phyloP scores from a whole-genome alignment of 2,329 filamentous ascomycete genomes.

The Zymoseptoria tritici region DNA sequence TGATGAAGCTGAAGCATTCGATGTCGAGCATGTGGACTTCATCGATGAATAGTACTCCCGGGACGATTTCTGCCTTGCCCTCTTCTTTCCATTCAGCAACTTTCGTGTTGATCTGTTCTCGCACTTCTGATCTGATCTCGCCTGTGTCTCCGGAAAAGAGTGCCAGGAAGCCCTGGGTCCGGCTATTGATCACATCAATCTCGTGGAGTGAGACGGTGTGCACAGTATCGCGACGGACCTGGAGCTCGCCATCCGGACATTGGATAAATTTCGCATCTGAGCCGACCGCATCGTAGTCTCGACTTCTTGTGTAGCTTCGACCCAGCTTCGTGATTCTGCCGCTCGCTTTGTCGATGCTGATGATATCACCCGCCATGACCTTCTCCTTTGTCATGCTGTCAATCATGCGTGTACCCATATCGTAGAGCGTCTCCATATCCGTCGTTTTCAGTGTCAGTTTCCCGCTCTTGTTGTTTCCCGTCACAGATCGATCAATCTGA shows the following conservation, averaged over 20 bases:
- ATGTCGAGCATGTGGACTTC: conserved; percentile 99
- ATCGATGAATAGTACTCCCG: conserved; percentile 94
- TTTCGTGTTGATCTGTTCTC: conserved; percentile 98
- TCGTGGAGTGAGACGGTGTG: conserved; percentile 96
- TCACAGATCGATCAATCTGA: conserved; percentile 94
- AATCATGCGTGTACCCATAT: conserved; percentile 99
- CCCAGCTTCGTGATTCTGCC: conserved; percentile 97
- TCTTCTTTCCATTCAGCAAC: conserved; percentile 99
- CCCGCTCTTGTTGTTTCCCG: conserved; percentile 91
- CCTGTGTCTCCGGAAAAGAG: conserved; percentile 97
- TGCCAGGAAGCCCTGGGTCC: conserved; percentile 95
- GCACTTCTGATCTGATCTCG: conserved; percentile 93
- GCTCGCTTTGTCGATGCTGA: conserved; percentile 96
- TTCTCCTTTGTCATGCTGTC: conserved; percentile 99
- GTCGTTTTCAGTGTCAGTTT: conserved; percentile 99
- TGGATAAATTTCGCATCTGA: conserved; percentile 97
- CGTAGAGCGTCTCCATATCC: conserved; percentile 99
- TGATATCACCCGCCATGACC: conserved; percentile 96
- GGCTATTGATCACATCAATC: conserved; percentile 98
- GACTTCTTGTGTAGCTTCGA: conserved; percentile 84
- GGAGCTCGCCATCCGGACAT: conserved; percentile 93
- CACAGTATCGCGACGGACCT: conserved; percentile 93
- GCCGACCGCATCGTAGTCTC: conserved; percentile 99
- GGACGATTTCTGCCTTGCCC: conserved; percentile 96
- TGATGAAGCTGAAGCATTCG: conserved; percentile 98